Evolutionary conservation across 495 filamentous ascomycete genomes (phyloP).

Genomic region (Poronia punctata): DNA sequence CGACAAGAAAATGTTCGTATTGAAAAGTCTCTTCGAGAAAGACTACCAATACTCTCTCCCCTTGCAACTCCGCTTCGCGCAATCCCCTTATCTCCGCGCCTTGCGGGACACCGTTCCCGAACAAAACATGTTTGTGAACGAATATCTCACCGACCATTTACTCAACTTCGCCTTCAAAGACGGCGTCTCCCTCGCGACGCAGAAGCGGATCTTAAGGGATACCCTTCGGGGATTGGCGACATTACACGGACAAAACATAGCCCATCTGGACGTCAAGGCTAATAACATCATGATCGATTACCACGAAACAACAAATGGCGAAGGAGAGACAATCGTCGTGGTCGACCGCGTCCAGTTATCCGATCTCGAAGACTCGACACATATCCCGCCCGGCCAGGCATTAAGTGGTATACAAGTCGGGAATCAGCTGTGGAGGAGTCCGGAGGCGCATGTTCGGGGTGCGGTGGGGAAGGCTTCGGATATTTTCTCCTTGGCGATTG

Average conservation of each 20-base stretch:
- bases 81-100: conserved; percentile 31
- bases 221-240: conserved; percentile 36
- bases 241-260: conserved; percentile 42
- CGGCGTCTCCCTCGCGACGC: conserved; percentile 26
- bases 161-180: conserved; percentile 36
- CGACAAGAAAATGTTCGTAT: conserved; percentile 32
- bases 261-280: conserved; percentile 37
- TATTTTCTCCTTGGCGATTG: conserved; percentile 29
- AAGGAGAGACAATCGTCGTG: too few species aligned
- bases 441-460: conserved; percentile 27
- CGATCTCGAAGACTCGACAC: conserved; percentile 40
- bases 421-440: conserved; percentile 34
- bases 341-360: conserved; percentile 34
- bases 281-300: conserved; percentile 35
- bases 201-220: conserved; percentile 40
- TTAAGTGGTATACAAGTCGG: conserved; percentile 25
- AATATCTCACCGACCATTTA: conserved; percentile 39
- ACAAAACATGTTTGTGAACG: conserved; percentile 41
- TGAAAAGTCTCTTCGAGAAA: conserved; percentile 34
- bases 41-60: conserved; percentile 35
- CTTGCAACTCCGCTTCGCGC: conserved; percentile 32
- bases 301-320: conserved; percentile 19
- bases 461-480: conserved; percentile 28
- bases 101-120: conserved; percentile 38
- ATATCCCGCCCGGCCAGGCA: conserved; percentile 29